Conservation (phyloP, 371 early-diverging fungal genomes). For the Dinochytrium kinnereticum region DNA sequence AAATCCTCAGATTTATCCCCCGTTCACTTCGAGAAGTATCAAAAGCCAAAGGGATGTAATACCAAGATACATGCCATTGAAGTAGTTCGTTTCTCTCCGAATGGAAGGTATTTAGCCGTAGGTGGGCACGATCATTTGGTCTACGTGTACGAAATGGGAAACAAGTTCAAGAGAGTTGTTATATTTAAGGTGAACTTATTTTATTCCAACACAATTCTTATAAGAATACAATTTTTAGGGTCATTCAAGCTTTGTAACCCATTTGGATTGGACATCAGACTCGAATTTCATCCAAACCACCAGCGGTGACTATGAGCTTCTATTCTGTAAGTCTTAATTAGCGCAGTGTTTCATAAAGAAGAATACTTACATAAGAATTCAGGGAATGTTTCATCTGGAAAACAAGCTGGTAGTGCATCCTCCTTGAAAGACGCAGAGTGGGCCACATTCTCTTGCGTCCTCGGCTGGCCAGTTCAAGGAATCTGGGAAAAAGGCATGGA, state of each 20-base stretch:
- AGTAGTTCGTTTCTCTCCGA: conserved; percentile 37
- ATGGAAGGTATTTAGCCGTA: conserved; percentile 35
- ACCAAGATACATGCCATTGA: conserved; percentile 23
- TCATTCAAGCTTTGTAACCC: conserved; percentile 33
- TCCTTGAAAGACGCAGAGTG: conserved; percentile 25
- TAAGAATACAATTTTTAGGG: conserved; percentile 20
- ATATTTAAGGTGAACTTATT: conserved; percentile 25
- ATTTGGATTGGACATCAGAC: conserved; percentile 36
- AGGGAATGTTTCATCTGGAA: conserved; percentile 19
- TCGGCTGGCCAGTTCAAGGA: conserved; percentile 35
- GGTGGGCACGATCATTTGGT: conserved; percentile 33
- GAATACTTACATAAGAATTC: no score
- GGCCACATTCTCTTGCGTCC: conserved; percentile 32
- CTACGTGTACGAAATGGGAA: conserved; percentile 25
- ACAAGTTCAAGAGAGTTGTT: conserved; percentile 18
- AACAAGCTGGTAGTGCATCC: conserved; percentile 11
- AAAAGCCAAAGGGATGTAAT: conserved; percentile 23
- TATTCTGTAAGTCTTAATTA: conserved; percentile 32
- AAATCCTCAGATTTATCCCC: conserved; percentile 30
- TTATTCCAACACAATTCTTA: background rate
- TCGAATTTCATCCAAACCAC: conserved; percentile 35
- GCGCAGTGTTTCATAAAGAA: no score
- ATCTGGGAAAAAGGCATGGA: conserved; percentile 33
- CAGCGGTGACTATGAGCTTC: conserved; percentile 35
- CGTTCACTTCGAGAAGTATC: conserved; percentile 35